Evolutionary conservation across 106 monocot genomes (phyloP).

Genomic region (Ottelia alismoides): DNA sequence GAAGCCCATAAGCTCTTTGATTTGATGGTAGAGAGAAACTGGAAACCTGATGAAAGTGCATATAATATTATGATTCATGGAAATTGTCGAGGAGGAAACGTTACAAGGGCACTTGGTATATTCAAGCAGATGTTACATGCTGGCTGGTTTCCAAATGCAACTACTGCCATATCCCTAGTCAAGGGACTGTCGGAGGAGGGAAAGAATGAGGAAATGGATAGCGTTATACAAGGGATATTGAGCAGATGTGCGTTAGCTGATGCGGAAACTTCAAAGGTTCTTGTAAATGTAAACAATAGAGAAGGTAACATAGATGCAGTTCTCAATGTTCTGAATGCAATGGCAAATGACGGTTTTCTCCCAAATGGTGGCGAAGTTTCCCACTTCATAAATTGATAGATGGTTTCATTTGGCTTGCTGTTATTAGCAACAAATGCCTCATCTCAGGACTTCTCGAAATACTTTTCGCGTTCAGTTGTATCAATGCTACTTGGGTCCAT

Average conservation of each 20-base stretch:
- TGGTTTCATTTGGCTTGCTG: too few species aligned
- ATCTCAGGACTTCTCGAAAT: too few species aligned
- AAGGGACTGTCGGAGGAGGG: constrained; percentile 48
- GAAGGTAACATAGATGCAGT: constrained; percentile 71
- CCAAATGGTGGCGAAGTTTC: constrained; percentile 19
- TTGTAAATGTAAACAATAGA: constrained; percentile 49
- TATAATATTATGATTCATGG: constrained; percentile 80
- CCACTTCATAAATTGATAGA: too few species aligned
- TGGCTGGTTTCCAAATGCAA: constrained; percentile 53
- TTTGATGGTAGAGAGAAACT: constrained; percentile 25
- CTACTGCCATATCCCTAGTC: constrained; percentile 46
- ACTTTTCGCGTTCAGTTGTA: too few species aligned
- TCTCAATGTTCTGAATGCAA: constrained; percentile 39
- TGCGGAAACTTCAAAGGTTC: constrained; percentile 52
- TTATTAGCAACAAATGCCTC: too few species aligned
- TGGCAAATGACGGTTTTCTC: constrained; percentile 70
- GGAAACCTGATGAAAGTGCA: constrained; percentile 42
- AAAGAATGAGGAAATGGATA: constrained; percentile 37
- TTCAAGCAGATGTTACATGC: constrained; percentile 52
- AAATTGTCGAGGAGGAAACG: constrained; percentile 59
- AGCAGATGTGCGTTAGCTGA: constrained; percentile 32
- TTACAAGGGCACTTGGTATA: constrained; percentile 38
- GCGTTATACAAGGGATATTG: constrained; percentile 43
- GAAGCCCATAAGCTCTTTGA: constrained; percentile 77
- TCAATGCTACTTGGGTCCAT: too few species aligned